Base-by-base conservation (phyloP, 805 yeast genomes). In the Saturnispora hagleri region DNA sequence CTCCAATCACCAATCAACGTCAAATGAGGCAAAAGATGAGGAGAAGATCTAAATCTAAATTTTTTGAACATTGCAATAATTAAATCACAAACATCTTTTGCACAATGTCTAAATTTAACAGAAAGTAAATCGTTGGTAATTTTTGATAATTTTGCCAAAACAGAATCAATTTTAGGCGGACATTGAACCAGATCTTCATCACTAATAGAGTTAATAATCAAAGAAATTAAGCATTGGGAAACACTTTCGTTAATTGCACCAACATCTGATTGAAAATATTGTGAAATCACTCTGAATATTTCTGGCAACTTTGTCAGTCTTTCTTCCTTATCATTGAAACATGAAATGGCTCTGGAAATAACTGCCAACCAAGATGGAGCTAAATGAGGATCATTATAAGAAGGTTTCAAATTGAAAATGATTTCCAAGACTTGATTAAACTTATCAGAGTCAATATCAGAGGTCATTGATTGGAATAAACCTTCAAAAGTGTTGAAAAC, bases 301-400 rank as follows among this genome's bases (percentile, higher is more conserved):
- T 69, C 69, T 9, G 89, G 84, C 7, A 86, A 62, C 57, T 77
- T 79, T 31, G 67, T 58, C 34, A 89, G 63, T 50, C 86, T 81
- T 41, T 72, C 68, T 17, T 70, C 57, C 5, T 82, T 75, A 52
- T 79, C 77, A 43, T 77, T 69, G 45, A 61, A 61, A 17, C 65
- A 66, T 5, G 85, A 68, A 57, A 77, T 81, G 46, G 91, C 95
- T 61, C 89, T 89, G 8, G 97, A 93, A 44, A 91, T 78, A 20
- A 90, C 95, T 1, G 97, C 96, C 42, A 89, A 76, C 99, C 99
- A 93, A 12, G 97, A 79, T 13, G 95, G 96, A 2, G 91, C 89
- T 58, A 93, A 75, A 65, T 89, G 90, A 31, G 84, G 74, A 63
- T 93, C 98, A 59, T 83, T 85, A 22, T 78, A 65, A 1, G 96